Percentiles rank a stretch among this genome's conserved stretches.
These are phyloP conservation scores for Tilletiopsis washingtonensis DNA, from an alignment of 1,284 basidiomycete genomes.

Conservation along the genomic window DNA sequence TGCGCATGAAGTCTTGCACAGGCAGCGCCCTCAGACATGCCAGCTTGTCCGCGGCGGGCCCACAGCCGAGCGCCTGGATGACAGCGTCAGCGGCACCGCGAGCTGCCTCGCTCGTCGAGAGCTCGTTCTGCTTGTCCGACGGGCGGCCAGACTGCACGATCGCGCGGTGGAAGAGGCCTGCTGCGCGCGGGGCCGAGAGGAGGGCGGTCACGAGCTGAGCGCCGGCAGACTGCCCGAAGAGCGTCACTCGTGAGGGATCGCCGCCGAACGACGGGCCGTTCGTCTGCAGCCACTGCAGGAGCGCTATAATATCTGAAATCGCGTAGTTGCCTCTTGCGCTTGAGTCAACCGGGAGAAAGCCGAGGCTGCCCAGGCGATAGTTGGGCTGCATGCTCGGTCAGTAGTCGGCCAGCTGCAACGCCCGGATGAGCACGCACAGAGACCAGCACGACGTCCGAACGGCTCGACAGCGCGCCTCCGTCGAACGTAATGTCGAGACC, in stretches of 20 bases:
- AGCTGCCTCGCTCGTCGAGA: constrained; percentile 1
- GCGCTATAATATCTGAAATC: constrained; percentile 6
- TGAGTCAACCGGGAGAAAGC: constrained; percentile 1
- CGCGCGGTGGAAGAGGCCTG: constrained; percentile 7
- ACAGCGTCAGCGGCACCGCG: constrained; percentile 4
- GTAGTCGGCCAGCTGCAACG: neutral
- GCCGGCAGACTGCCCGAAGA: constrained; percentile 10
- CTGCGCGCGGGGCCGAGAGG: neutral
- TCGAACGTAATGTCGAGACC: constrained; percentile 49
- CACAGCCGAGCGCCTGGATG: constrained; percentile 15
- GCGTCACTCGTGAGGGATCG: constrained; percentile 6
- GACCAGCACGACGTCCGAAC: constrained; percentile 53
- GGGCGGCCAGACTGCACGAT: constrained; percentile 5
- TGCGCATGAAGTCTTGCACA: constrained; percentile 9
- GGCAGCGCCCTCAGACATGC: constrained; percentile 18
- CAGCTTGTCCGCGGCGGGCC: constrained; percentile 13
- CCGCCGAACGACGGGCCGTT: constrained; percentile 9
- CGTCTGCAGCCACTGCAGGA: constrained; percentile 8
- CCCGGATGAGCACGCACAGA: constrained; percentile 1
- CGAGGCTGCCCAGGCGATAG: constrained; percentile 6
- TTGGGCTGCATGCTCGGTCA: neutral
- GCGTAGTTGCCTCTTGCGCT: constrained; percentile 6
- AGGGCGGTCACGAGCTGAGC: constrained; percentile 7
- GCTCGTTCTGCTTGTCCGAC: neutral
- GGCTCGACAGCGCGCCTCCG: constrained; percentile 51